A percentile compares a stretch with the other conserved stretches of the same genome.
Conservation (phyloP, 495 filamentous ascomycete species). For the Penicillium malachiteum region DNA sequence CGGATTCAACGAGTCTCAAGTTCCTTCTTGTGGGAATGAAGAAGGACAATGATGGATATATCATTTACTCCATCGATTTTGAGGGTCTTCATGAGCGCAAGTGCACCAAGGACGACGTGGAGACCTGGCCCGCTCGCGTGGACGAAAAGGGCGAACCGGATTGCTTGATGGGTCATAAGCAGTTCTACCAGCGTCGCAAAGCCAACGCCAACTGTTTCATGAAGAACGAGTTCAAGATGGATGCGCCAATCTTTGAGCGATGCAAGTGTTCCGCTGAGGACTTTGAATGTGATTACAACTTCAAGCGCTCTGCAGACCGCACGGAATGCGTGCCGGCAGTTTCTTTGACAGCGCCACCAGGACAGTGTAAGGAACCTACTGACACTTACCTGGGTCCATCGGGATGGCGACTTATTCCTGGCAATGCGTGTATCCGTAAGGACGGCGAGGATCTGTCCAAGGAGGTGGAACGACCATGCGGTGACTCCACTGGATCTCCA, state of each 20-base stretch:
- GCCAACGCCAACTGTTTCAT: constrained; percentile 86
- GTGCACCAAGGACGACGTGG: constrained; percentile 78
- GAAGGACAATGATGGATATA: constrained; percentile 41
- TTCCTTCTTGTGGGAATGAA: constrained; percentile 66
- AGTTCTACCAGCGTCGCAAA: constrained; percentile 79
- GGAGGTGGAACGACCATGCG: constrained; percentile 50
- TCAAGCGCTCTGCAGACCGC: constrained; percentile 60
- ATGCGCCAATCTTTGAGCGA: constrained; percentile 56
- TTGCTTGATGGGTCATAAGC: constrained; percentile 93
- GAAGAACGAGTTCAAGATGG: constrained; percentile 77
- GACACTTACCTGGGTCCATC: constrained; percentile 80
- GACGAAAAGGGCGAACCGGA: constrained; percentile 76
- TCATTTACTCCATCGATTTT: constrained; percentile 78
- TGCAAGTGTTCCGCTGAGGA: constrained; percentile 82
- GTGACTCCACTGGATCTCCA: constrained; percentile 44
- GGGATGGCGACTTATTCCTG: constrained; percentile 89
- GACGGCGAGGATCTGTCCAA: constrained; percentile 46
- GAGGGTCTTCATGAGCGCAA: constrained; percentile 74
- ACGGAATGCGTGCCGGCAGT: constrained; percentile 64
- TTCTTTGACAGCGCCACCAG: constrained; percentile 49
- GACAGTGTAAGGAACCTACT: constrained; percentile 61
- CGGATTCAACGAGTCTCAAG: constrained; percentile 86
- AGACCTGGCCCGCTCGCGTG: constrained; percentile 79
- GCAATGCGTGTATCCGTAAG: constrained; percentile 74
- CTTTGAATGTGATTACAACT: constrained; percentile 95